phyloP scores from a whole-genome alignment of 164 flowering plant species.

The Vitis rotundifolia region DNA sequence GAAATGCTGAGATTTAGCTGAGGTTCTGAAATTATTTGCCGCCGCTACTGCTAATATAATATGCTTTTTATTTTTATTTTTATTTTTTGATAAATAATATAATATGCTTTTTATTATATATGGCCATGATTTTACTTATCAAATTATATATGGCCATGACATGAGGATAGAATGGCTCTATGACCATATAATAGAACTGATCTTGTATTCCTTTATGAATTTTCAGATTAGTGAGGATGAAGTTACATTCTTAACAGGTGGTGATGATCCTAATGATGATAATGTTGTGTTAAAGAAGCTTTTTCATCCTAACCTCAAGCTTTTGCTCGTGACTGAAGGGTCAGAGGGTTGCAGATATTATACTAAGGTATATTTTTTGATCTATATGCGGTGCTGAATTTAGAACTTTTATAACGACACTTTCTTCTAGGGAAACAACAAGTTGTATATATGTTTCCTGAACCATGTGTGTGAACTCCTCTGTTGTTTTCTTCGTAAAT shows the following conservation, averaged over 20 bases:
- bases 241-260: conserved; percentile 64
- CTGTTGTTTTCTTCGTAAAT: too few relatives aligned
- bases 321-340: conserved; percentile 73
- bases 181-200: background rate
- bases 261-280: conserved; percentile 71
- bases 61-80: too few relatives aligned
- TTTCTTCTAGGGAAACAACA: too few relatives aligned
- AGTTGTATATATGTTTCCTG: too few relatives aligned
- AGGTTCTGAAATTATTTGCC: too few relatives aligned
- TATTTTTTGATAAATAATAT: too few relatives aligned
- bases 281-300: conserved; percentile 67
- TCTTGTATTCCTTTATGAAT: background rate
- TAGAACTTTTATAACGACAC: background rate
- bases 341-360: conserved; percentile 75
- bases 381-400: background rate
- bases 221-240: conserved; percentile 74
- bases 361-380: conserved; percentile 46
- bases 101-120: too few relatives aligned
- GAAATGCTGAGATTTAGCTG: too few relatives aligned
- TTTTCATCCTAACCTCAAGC: conserved; percentile 68
- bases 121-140: too few relatives aligned
- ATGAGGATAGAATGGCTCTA: background rate
- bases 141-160: background rate
- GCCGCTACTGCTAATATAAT: background rate
- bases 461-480: too few relatives aligned